Evolutionary conservation across 1,284 basidiomycete genomes (phyloP).

Genomic region (Cerioporus squamosus): DNA sequence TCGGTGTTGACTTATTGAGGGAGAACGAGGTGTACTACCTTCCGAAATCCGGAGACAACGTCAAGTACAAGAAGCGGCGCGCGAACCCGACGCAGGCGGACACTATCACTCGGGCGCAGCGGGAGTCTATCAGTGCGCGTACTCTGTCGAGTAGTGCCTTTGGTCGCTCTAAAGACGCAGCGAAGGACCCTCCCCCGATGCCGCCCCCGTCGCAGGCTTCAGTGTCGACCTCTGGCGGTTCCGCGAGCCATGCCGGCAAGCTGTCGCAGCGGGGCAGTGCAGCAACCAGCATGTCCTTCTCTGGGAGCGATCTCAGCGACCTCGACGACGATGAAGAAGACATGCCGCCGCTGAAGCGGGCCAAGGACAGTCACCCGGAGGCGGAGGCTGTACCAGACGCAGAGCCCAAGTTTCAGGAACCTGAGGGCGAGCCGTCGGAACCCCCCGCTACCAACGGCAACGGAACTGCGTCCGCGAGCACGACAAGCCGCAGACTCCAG

Average conservation of each 20-base stretch:
- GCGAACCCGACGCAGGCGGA: conserved; percentile 23
- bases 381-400: not conserved
- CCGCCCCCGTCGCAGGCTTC: conserved; percentile 29
- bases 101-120: conserved; percentile 35
- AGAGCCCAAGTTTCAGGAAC: not conserved
- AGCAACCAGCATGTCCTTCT: conserved; percentile 19
- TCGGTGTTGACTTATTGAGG: conserved; percentile 62
- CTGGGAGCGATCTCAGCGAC: conserved; percentile 26
- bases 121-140: conserved; percentile 29
- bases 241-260: conserved; percentile 12
- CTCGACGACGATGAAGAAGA: conserved; percentile 24
- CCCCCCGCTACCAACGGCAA: not conserved
- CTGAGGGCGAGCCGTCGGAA: not conserved
- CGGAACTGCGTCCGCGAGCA: not conserved
- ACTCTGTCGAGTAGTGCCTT: conserved; percentile 20
- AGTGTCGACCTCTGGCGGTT: conserved; percentile 23
- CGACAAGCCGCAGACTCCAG: not conserved
- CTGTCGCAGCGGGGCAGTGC: conserved; percentile 13
- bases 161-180: conserved; percentile 3
- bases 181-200: conserved; percentile 16
- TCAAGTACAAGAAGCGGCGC: conserved; percentile 8
- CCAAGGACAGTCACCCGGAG: conserved; percentile 7
- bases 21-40: conserved; percentile 69
- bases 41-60: conserved; percentile 41
- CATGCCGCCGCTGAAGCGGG: conserved; percentile 20